Evolutionary conservation across 139 green algal genomes (phyloP).

Genomic region (Limnomonas spitsbergensis): DNA sequence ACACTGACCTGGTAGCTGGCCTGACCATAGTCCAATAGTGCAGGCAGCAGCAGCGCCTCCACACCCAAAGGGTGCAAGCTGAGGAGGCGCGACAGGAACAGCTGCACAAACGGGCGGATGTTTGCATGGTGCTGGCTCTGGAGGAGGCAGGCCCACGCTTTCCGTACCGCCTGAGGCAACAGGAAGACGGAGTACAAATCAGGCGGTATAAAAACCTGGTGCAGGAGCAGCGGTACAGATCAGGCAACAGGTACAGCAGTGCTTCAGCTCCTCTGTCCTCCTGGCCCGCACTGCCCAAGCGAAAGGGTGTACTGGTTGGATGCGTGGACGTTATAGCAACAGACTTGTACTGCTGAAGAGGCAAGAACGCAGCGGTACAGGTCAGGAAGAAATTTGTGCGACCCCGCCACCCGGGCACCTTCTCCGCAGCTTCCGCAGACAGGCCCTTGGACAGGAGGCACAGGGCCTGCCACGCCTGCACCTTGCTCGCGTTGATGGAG

Average conservation of each 20-base stretch:
- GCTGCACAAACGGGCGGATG: slow-evolving; percentile 38
- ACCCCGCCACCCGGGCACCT: background rate
- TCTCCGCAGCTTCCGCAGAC: background rate
- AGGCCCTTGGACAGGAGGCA: slow-evolving; percentile 32
- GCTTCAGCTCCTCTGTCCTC: background rate
- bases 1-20: slow-evolving; percentile 33
- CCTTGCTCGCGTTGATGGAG: background rate
- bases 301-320: background rate
- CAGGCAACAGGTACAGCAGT: background rate
- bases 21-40: slow-evolving; percentile 22
- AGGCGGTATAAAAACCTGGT: no score
- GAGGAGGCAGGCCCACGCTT: slow-evolving; percentile 29
- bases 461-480: slow-evolving; percentile 28
- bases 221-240: background rate
- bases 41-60: slow-evolving; percentile 30
- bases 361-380: no score
- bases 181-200: background rate
- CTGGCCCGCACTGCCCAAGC: no score
- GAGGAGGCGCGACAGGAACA: slow-evolving; percentile 31
- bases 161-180: background rate
- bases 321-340: background rate
- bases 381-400: no score
- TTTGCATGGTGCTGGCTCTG: slow-evolving; percentile 27
- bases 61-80: background rate
- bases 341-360: background rate